Evolutionary conservation across 2,329 filamentous ascomycete genomes (phyloP), one percentile per base, ranked within the genome.

Genomic region (Knufia fluminis): DNA sequence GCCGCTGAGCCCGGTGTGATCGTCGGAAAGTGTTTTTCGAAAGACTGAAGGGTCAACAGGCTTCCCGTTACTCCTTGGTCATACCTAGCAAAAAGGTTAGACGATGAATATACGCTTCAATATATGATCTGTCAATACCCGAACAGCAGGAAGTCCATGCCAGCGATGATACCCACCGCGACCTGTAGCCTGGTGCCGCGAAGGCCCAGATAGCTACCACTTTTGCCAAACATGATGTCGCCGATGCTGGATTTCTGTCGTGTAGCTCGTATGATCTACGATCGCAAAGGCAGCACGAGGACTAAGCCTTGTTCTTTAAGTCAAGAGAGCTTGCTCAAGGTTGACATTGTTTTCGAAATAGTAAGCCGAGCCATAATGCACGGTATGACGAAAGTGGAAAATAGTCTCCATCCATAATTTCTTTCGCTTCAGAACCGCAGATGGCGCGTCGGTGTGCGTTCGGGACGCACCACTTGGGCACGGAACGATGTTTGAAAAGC

Each of bases 111-210:
- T n/a, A n/a, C n/a, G n/a, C n/a, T n/a, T n/a, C n/a, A n/a, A n/a
- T n/a, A n/a, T n/a, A n/a, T n/a, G n/a, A n/a, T n/a, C n/a, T n/a
- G n/a, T n/a, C n/a, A n/a, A n/a, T n/a, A n/a, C 4, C 54, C 52
- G n/a, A 56, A 54, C 22, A 56, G 43, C 47, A 57, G 28, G 22
- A 54, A 59, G 43, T 59, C 56, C 8, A 56, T 43, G 19, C 57
- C 84, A 51, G 84, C 84, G 59, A 87, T 76, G n/a, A 80, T 68
- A 54, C 80, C 79, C 57, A 88, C 79, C 48, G 82, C 82, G 64
- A 78, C 74, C 69, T 83, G 85, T 56, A 87, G 78, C 64, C 68
- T 66, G 28, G 75, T 69, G 69, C 84, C 84, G 49, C 74, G 74
- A 53, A 86, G 74, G 64, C 84, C 83, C 58, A 84, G 79, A 60